phyloP scores from a whole-genome alignment of 2,329 filamentous ascomycete genomes.

The Biscogniauxia sp. region DNA sequence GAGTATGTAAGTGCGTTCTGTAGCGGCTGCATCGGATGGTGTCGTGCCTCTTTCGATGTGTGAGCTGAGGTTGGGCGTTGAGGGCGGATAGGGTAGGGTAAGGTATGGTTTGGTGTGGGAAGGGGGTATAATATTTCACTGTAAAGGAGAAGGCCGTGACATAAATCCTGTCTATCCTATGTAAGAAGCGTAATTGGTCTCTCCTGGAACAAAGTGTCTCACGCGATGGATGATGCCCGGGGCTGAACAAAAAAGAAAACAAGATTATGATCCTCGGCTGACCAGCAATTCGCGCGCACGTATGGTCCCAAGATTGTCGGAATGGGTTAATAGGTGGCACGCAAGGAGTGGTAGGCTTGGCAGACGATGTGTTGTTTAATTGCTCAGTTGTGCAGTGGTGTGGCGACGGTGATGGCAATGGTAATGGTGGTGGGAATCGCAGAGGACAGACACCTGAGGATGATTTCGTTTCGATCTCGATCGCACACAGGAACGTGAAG shows the following conservation, averaged over 20 bases:
- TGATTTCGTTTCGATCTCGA: too few species aligned
- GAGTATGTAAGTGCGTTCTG: slow-evolving; percentile 1
- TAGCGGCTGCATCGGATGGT: slow-evolving; percentile 10
- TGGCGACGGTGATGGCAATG: too few species aligned
- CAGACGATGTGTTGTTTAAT: neutral
- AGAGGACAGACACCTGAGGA: too few species aligned
- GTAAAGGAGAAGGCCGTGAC: neutral
- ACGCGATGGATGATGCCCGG: neutral
- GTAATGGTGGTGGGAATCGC: too few species aligned
- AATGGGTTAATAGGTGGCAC: neutral
- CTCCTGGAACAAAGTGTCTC: neutral
- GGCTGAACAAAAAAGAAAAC: neutral
- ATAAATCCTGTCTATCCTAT: neutral
- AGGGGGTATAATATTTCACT: neutral
- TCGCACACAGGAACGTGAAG: too few species aligned
- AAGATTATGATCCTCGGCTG: neutral
- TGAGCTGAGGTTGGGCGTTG: neutral
- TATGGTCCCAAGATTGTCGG: neutral
- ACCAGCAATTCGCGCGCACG: neutral
- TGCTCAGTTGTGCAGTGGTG: neutral
- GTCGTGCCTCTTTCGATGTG: neutral
- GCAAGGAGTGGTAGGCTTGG: neutral
- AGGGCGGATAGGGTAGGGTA: too few species aligned
- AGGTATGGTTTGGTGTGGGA: too few species aligned
- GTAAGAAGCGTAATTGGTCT: neutral